These are phyloP conservation scores for Perkinsus chesapeaki DNA, from an alignment of 169 alveolate genomes.

Conservation along the genomic window DNA sequence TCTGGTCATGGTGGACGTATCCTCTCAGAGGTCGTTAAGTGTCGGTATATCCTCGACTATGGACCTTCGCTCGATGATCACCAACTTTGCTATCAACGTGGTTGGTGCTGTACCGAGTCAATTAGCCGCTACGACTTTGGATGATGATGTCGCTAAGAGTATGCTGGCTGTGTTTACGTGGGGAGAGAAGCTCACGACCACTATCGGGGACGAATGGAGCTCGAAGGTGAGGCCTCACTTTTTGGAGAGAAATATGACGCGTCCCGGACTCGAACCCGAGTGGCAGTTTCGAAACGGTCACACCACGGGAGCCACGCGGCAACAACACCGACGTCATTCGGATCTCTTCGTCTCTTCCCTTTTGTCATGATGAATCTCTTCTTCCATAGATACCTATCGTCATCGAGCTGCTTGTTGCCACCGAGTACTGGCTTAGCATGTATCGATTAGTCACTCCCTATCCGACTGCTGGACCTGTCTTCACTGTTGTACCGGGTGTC, in stretches of 20 bases:
- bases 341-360: no score
- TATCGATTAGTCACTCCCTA: neutral
- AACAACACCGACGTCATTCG: no score
- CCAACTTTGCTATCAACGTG: neutral
- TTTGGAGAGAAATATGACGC: neutral
- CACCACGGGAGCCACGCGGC: constrained; percentile 6
- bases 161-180: neutral
- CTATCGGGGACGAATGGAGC: neutral
- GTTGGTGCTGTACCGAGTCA: neutral
- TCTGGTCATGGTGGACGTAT: neutral
- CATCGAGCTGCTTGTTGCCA: constrained; percentile 5
- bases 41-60: neutral
- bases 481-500: neutral
- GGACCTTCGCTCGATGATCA: neutral
- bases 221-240: neutral
- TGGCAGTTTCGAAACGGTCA: neutral
- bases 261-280: neutral
- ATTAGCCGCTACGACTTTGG: neutral
- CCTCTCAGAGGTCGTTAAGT: neutral
- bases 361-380: no score
- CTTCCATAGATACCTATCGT: constrained; percentile 6
- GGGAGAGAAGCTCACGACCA: neutral
- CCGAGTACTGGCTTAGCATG: neutral
- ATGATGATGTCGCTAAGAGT: neutral
- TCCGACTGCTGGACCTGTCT: neutral